Evolutionary conservation across 306 rosid species (phyloP), one percentile per base, ranked within the genome.

Genomic region (Vigna nakashimae): DNA sequence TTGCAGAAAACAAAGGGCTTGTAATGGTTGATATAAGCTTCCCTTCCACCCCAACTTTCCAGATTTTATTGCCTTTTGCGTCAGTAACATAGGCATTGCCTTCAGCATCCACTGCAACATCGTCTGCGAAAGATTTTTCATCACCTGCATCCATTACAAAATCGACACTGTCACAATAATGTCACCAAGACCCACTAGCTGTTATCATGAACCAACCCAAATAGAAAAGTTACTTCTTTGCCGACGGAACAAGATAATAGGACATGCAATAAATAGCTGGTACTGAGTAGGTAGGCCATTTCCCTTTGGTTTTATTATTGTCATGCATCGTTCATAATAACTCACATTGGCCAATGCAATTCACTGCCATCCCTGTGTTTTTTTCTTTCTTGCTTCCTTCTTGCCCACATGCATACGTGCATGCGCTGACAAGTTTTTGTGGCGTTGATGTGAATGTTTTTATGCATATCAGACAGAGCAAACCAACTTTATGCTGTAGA

Each of bases 31-130:
- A 88, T 42, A 88, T 5, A 36, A 89, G 77, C 40, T 88, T 75
- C 13, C 98, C 98, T 49, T 88, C 89, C 3, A 50, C 90, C 59
- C 96, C 97, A 65, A 95, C 93, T 85, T 95, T 95, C 99, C 99
- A 95, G 2, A 95, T 85, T 77, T 85, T 88, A 75, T 43, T 84
- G 78, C 51, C 91, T 78, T 51, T 84, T 51, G 16, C 59, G 82
- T 95, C 99, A 1, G 97, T 92, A 6, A 95, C 92, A 7, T 91
- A 95, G 10, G 99, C 96, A 81, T 85, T 92, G 24, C 99, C 99
- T 79, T 91, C 91, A 46, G 85, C 87, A 73, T 95, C 99, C 15
- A 91, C 92, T 43, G 97, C 91, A 63, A 92, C 98, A 43, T 92
- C 99, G 38, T 95, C 97, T 9, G 94, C 89, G 0, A 90, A 82